Conservation (phyloP, 306 rosid genomes). For the Vigna angularis region DNA sequence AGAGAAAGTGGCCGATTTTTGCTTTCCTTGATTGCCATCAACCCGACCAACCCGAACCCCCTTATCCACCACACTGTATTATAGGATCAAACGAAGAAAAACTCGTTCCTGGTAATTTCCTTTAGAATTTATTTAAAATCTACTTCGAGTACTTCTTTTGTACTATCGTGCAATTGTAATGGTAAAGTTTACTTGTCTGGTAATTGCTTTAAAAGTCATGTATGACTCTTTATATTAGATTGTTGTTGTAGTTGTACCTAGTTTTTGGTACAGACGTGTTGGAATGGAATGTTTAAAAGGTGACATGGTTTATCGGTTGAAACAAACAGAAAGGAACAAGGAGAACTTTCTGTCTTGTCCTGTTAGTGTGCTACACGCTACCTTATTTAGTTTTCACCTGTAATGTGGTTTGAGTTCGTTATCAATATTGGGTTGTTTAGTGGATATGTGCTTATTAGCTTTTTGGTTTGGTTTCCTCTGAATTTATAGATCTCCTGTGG, state of each 20-base stretch:
- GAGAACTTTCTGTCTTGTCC: not conserved
- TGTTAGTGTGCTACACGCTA: not conserved
- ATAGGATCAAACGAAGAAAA: constrained; percentile 76
- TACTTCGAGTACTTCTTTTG: not conserved
- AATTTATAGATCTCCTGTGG: constrained; percentile 68
- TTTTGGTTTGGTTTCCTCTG: constrained; percentile 38
- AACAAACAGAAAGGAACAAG: not conserved
- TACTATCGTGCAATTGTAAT: not conserved
- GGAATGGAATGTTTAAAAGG: not conserved
- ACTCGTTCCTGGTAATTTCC: constrained; percentile 73
- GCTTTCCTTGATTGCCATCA: constrained; percentile 83
- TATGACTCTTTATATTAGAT: not conserved
- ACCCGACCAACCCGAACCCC: constrained; percentile 79
- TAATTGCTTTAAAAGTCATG: not conserved
- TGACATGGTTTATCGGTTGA: not conserved
- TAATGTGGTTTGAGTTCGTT: not conserved
- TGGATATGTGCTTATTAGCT: constrained; percentile 7
- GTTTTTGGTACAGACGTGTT: not conserved
- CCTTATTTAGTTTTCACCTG: not conserved
- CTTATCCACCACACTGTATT: constrained; percentile 92
- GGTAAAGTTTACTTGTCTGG: not conserved
- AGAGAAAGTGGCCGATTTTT: constrained; percentile 81
- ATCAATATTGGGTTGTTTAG: not conserved
- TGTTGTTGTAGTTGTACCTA: not conserved
- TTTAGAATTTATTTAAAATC: not conserved